Percentiles rank a stretch among this genome's conserved stretches.
phyloP scores from a whole-genome alignment of 2,329 filamentous ascomycete genomes.

The Aspergillus persii region DNA sequence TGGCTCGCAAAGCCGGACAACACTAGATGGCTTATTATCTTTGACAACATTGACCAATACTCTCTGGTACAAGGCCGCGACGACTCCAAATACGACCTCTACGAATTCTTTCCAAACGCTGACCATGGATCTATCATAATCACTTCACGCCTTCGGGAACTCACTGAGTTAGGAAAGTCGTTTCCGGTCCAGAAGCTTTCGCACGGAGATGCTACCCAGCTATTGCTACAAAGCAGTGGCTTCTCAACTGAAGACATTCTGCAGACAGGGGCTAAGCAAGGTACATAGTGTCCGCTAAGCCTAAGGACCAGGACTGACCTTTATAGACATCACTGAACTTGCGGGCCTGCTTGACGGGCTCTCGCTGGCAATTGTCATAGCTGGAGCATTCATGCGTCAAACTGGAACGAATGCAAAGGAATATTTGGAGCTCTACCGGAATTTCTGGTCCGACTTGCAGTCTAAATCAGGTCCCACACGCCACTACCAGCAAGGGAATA shows the following conservation, averaged over 20 bases:
- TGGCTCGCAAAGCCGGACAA: constrained; percentile 17
- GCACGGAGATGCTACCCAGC: constrained; percentile 3
- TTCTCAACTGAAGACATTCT: not conserved
- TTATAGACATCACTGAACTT: constrained; percentile 27
- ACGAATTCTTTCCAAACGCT: constrained; percentile 26
- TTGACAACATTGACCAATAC: constrained; percentile 30
- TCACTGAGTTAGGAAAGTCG: constrained; percentile 31
- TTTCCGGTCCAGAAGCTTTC: constrained; percentile 37
- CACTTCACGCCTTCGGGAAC: constrained; percentile 36
- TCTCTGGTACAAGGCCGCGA: not conserved
- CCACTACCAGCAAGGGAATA: constrained; percentile 25
- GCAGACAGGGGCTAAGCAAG: no score
- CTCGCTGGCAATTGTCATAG: constrained; percentile 48
- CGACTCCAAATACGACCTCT: not conserved
- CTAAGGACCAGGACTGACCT: constrained; percentile 5
- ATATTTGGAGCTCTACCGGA: constrained; percentile 43
- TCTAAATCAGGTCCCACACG: constrained; percentile 12
- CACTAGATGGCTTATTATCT: constrained; percentile 27
- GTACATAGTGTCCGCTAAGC: not conserved
- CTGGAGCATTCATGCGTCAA: constrained; percentile 45
- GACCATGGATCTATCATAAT: constrained; percentile 45
- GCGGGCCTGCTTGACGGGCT: constrained; percentile 43
- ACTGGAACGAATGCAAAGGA: constrained; percentile 35
- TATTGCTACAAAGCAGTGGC: constrained; percentile 16
- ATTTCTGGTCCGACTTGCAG: constrained; percentile 34